phyloP scores from a whole-genome alignment of 805 yeast species.

The Ogataea paraovalis region DNA sequence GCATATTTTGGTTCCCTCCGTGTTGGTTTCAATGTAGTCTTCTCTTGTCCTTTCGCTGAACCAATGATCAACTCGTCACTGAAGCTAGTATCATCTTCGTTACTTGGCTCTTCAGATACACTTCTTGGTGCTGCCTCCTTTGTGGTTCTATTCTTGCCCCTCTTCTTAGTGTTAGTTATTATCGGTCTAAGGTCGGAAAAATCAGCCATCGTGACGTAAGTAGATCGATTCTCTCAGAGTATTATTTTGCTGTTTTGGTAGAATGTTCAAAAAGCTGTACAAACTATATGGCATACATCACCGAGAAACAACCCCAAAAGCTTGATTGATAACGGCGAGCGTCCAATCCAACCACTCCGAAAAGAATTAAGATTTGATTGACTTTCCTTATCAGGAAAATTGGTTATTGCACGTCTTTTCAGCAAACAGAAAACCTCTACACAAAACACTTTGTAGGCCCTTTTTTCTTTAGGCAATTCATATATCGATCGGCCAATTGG shows the following conservation, averaged over 20 bases:
- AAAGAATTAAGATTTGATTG: background rate
- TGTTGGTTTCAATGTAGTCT: background rate
- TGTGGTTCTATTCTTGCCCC: slow-evolving; percentile 12
- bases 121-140: background rate
- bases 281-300: too few relatives aligned
- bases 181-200: slow-evolving; percentile 19
- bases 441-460: too few relatives aligned
- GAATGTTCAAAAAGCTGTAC: too few relatives aligned
- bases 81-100: background rate
- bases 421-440: too few relatives aligned
- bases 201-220: slow-evolving; percentile 21
- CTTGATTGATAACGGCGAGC: background rate
- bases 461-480: too few relatives aligned
- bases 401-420: too few relatives aligned
- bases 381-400: background rate
- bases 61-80: slow-evolving; percentile 18
- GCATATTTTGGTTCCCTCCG: slow-evolving; percentile 5
- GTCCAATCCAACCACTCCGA: background rate
- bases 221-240: too few relatives aligned
- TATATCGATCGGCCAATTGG: too few relatives aligned
- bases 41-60: background rate
- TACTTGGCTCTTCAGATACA: background rate
- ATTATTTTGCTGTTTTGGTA: too few relatives aligned
- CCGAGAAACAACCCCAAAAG: too few relatives aligned
- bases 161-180: slow-evolving; percentile 14